Conservation (phyloP, 1,139 yeast genomes). For the Pichia sp. region DNA sequence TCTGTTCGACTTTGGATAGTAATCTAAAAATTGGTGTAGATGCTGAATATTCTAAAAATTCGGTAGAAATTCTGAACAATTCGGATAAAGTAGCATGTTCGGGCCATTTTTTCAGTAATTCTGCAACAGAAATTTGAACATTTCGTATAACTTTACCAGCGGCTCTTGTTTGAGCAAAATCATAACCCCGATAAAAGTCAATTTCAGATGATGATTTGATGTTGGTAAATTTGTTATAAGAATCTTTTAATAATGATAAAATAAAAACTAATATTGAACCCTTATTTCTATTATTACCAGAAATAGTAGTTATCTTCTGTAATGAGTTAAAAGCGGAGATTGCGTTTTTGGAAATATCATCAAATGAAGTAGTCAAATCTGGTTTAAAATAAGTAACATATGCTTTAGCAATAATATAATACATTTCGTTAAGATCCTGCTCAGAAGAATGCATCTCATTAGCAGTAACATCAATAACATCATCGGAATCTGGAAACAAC, state of each 20-base stretch:
- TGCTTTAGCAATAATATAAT: constrained; percentile 32
- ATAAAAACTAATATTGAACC: constrained; percentile 40
- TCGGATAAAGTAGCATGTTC: constrained; percentile 87
- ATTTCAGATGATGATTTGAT: constrained; percentile 18
- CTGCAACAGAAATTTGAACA: constrained; percentile 41
- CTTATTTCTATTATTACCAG: constrained; percentile 27
- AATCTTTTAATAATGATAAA: constrained; percentile 32
- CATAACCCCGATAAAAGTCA: constrained; percentile 52
- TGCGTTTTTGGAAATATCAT: constrained; percentile 37
- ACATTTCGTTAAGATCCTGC: constrained; percentile 31
- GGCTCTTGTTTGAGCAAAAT: constrained; percentile 51
- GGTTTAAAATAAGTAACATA: constrained; percentile 33
- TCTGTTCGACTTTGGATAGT: constrained; percentile 79
- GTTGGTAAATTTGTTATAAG: constrained; percentile 17
- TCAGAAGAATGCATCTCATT: constrained; percentile 16
- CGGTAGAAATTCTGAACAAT: constrained; percentile 58
- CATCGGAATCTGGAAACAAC: constrained; percentile 86
- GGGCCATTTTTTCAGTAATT: constrained; percentile 75
- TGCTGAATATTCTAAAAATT: constrained; percentile 56
- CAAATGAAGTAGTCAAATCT: constrained; percentile 20
- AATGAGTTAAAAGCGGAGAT: constrained; percentile 29
- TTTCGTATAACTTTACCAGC: constrained; percentile 50
- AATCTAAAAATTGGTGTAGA: constrained; percentile 70
- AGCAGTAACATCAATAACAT: constrained; percentile 38
- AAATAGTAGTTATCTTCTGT: constrained; percentile 25